Base-by-base conservation (phyloP, 176 grass and related monocot species). In the Musa beccarii region DNA sequence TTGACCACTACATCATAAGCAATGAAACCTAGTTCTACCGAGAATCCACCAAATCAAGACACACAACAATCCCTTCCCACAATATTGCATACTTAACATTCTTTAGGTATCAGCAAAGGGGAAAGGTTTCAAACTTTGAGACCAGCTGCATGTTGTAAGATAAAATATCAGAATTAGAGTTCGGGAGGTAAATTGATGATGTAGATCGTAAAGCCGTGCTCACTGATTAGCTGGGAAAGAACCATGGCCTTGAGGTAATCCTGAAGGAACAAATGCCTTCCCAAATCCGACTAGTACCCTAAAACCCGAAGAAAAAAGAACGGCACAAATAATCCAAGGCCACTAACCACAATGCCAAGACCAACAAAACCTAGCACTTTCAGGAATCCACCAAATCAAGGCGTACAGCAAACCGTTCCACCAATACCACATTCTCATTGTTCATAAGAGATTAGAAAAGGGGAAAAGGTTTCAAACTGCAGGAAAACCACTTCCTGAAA, bases 191-290 rank as follows among this genome's bases (percentile, higher is more conserved):
- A 90, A 81, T 98, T 98, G 83, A 98, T 98, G 59, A 98, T 78
- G 72, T 93, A 90, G 61, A 98, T 83, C 67, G 87, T 98, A 67
- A 88, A 71, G 49, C 94, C 94, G 22, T 86, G 90, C 75, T 98
- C 94, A 80, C 82, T 86, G 75, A 93, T 80, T 49, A 98, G 88
- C 80, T 93, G 90, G 49, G 94, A 98, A 70, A 90, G 94, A 7
- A 93, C 88, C 17, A 98, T 86, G 66, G 84, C 85, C 82, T 81
- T 98, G 79, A 93, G 84, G 78, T 92, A 96, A 66, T 98, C 94
- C 90, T 93, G 87, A 16, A 52, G 21, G 49, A 10, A 20, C 13
- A 57, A 77, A 9, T 52, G 17, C 26, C 72, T 5, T 16, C 1
- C 34, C 34, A 43, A 43, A 43, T 5, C 34, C 4, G 4, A 6